Conservation (phyloP, 768 basidiomycete genomes). For the Dentipellis sp. region DNA sequence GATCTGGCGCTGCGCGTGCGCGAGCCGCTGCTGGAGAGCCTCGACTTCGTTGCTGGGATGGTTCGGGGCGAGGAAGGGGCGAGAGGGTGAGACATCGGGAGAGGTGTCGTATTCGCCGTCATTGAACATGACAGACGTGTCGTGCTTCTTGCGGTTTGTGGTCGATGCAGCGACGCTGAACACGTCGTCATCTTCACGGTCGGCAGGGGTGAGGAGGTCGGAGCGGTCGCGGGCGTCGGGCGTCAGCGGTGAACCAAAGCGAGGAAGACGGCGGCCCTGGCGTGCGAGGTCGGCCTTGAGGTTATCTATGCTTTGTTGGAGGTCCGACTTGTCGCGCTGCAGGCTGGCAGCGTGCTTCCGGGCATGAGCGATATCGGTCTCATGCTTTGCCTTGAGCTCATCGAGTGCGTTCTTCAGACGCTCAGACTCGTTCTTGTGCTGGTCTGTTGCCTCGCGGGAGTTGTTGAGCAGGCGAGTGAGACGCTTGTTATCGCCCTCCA, state of each 20-base stretch:
- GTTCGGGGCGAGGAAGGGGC: conserved; percentile 59
- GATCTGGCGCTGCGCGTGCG: conserved; percentile 83
- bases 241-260: conserved; percentile 67
- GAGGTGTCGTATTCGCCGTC: conserved; percentile 39
- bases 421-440: conserved; percentile 81
- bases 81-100: conserved; percentile 54
- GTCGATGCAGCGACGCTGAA: conserved; percentile 54
- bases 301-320: conserved; percentile 72
- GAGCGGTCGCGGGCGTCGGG: conserved; percentile 37
- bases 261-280: conserved; percentile 49
- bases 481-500: conserved; percentile 79
- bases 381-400: conserved; percentile 83
- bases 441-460: conserved; percentile 68
- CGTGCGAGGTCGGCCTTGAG: conserved; percentile 66
- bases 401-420: conserved; percentile 52
- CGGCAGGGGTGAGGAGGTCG: conserved; percentile 42
- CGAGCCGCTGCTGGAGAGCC: conserved; percentile 67
- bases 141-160: conserved; percentile 41
- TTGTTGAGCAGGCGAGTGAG: conserved; percentile 65
- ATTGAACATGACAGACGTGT: conserved; percentile 37
- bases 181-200: conserved; percentile 51
- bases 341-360: conserved; percentile 82
- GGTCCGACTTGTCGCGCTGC: conserved; percentile 86
- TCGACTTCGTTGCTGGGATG: conserved; percentile 79
- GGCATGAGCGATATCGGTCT: conserved; percentile 89